Conservation (phyloP, 2,329 filamentous ascomycete species). For the Cladophialophora yegresii region DNA sequence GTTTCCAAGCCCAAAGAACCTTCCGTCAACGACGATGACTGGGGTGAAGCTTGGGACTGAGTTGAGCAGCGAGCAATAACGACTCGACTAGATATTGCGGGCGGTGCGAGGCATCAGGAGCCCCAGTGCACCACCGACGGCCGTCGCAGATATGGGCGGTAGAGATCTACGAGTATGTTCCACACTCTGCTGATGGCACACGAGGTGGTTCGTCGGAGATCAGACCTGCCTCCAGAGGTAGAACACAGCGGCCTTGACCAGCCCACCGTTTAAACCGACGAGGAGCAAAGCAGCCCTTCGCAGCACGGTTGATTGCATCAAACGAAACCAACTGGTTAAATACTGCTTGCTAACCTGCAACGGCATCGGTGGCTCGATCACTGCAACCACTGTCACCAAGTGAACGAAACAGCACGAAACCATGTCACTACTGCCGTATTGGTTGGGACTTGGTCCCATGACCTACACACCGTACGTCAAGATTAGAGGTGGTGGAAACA, state of each 20-base stretch:
- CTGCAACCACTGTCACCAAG: not conserved
- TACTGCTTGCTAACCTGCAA: not conserved
- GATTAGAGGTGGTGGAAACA: not conserved
- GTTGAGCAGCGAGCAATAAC: not conserved
- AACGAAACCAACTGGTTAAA: conserved; percentile 4
- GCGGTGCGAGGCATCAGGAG: not conserved
- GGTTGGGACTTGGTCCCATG: conserved; percentile 9
- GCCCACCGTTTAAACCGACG: not conserved
- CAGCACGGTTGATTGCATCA: not conserved
- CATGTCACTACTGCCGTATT: conserved; percentile 12
- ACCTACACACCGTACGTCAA: not conserved
- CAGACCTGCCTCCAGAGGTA: not conserved
- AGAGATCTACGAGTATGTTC: not conserved
- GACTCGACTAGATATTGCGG: not conserved
- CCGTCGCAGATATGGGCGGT: not conserved
- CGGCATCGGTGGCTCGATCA: not conserved
- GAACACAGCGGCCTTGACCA: not conserved
- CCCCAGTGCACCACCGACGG: not conserved
- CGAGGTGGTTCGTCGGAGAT: not conserved
- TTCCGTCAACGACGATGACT: conserved; percentile 46
- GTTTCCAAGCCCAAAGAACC: conserved; percentile 28
- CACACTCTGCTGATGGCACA: not conserved
- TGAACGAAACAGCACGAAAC: not conserved
- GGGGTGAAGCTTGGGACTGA: conserved; percentile 54
- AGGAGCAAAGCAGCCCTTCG: not conserved